Base-by-base conservation (phyloP, 768 basidiomycete genomes). In the Tulasnella sp. region DNA sequence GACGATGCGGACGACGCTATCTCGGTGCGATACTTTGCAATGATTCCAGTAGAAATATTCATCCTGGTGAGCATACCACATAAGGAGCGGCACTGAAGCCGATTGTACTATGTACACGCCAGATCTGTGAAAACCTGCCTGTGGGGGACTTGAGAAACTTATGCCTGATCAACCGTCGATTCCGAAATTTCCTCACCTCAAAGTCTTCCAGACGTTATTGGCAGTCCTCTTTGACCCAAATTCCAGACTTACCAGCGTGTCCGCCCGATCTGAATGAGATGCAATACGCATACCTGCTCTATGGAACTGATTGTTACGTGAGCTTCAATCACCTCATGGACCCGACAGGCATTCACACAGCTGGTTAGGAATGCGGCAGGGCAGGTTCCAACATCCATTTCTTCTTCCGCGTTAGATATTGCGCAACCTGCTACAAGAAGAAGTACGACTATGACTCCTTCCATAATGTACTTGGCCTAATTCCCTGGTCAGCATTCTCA, bases 41-140 rank as follows among this genome's bases (percentile, higher is more conserved):
- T n/a, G n/a, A n/a, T 61, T 25, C 59, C 59, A 7, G 17, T 61
- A 21, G 59, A 61, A 19, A 51, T 61, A 7, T 61, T 61, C 40
- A 32, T 32, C 2, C 59, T 59, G 32, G 59, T 60, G 37, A 58
- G 59, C n/a, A 43, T 2, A 3, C 4, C n/a, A 4, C 17, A 7
- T 2, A 6, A 25, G 5, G n/a, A 27, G 25, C 45, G 2, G n/a
- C 11, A 11, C 32, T 15, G 45, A 15, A n/a, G n/a, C n/a, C n/a
- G n/a, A 5, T 11, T 19, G 14, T 46, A 21, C 15, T 25, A 2
- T 6, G 25, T 15, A 27, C 2, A 31, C 4, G 2, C 2, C 8
- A 15, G 7, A n/a, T 42, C 57, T 39, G 40, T 58, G 19, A 46
- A 35, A 15, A n/a, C 40, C 9, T 41, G 21, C 15, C 2, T 6